A percentile compares a stretch with the other conserved stretches of the same genome.
Conservation (phyloP, 306 rosid genomes). For the Castanea mollissima region DNA sequence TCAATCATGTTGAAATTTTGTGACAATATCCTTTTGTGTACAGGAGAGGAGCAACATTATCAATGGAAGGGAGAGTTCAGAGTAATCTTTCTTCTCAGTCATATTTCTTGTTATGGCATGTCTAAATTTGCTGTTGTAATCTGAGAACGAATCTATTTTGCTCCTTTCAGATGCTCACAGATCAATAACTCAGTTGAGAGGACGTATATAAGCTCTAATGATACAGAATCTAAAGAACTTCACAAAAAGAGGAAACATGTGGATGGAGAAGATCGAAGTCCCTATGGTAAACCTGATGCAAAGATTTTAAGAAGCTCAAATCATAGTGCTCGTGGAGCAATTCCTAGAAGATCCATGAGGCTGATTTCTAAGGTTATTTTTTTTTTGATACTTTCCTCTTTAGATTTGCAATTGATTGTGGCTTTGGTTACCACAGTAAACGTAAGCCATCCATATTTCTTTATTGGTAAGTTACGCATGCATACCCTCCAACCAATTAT, state of each 20-base stretch:
- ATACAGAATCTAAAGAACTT: slow-evolving; percentile 32
- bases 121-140: slow-evolving; percentile 12
- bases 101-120: slow-evolving; percentile 6
- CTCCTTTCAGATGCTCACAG: slow-evolving; percentile 60
- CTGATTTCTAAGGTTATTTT: slow-evolving; percentile 45
- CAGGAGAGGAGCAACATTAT: slow-evolving; percentile 54
- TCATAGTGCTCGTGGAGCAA: slow-evolving; percentile 14
- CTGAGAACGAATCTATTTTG: slow-evolving; percentile 21
- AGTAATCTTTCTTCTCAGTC: slow-evolving; percentile 39
- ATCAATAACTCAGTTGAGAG: slow-evolving; percentile 40
- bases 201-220: slow-evolving; percentile 31
- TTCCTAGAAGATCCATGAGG: slow-evolving; percentile 61
- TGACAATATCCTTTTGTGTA: slow-evolving; percentile 18
- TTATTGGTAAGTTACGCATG: too few species aligned
- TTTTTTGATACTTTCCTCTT: slow-evolving; percentile 16
- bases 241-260: slow-evolving; percentile 40
- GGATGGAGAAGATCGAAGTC: slow-evolving; percentile 32
- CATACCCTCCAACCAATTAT: too few species aligned
- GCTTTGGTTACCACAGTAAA: neutral
- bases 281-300: slow-evolving; percentile 26
- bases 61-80: slow-evolving; percentile 49
- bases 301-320: slow-evolving; percentile 59
- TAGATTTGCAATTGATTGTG: neutral
- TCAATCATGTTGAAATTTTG: slow-evolving; percentile 10
- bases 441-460: neutral